Evolutionary conservation across 2,329 filamentous ascomycete genomes (phyloP), one percentile per base, ranked within the genome.

Genomic region (Aschersonia sp.): DNA sequence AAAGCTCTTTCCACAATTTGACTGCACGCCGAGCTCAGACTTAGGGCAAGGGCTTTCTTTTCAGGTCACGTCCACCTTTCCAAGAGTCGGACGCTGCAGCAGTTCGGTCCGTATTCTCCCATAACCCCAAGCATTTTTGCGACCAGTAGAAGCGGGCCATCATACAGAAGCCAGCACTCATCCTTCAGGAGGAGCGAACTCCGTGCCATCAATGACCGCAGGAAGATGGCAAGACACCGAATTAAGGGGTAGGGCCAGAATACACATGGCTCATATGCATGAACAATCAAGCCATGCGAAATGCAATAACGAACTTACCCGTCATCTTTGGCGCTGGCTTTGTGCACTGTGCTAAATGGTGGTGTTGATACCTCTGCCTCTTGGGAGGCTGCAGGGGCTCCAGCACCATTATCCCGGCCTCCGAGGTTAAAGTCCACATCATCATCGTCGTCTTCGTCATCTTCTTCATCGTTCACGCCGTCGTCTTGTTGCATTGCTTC

Each of bases 251-350:
- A 20, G 20, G 20, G 20, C 20, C 20, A 20, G 20, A 12, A 38
- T 7, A 12, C 35, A 12, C 35, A 7, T 12, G 35, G 12, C 30
- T 29, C 9, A 40, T n/a, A 49, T 31, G 30, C 31, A 44, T 32
- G 28, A 9, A 43, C 28, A 40, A 46, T 30, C 43, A 45, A 44
- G 31, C 30, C 9, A n/a, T 32, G 40, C 28, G 31, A 20, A 48
- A 4, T 44, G 9, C 4, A 46, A 43, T 4, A 20, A 42, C 7
- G 40, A 12, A 69, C 66, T 68, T 60, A 69, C 66, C 66, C 66
- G 50, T 69, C 66, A 59, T 69, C 66, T 58, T 69, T 69, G 55
- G 89, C 85, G 51, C 82, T 84, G 52, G 85, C 80, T 51, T 75
- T 78, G 52, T 67, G 64, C 12, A 66, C 63, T 30, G 61, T 59